Conservation (phyloP, 495 filamentous ascomycete species). For the Talaromyces ruber region DNA sequence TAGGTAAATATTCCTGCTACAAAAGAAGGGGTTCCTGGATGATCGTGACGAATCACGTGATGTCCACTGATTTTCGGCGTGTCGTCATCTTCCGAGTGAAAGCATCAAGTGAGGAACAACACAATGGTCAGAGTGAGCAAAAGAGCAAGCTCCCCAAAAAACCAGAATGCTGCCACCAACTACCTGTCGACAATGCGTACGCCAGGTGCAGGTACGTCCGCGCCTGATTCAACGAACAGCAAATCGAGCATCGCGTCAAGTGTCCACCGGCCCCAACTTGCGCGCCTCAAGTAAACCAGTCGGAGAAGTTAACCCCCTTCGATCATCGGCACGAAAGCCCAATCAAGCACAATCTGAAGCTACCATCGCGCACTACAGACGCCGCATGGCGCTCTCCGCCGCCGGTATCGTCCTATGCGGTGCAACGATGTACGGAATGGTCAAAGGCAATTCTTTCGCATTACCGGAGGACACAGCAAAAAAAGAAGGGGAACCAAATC, state of each 20-base stretch:
- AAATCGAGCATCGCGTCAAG: constrained; percentile 10
- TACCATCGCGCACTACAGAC: constrained; percentile 15
- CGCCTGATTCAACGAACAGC: background rate
- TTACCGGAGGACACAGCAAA: constrained; percentile 11
- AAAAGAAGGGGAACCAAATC: constrained; percentile 5
- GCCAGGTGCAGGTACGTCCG: background rate
- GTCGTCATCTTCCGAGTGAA: background rate
- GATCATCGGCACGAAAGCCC: constrained; percentile 6
- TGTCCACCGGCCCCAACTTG: constrained; percentile 21
- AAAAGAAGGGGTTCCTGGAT: too few species aligned
- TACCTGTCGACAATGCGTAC: constrained; percentile 24
- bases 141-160: background rate
- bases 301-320: constrained; percentile 8
- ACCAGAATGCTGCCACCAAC: background rate
- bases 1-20: background rate
- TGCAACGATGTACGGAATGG: constrained; percentile 28
- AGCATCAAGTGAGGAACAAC: background rate
- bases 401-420: constrained; percentile 27
- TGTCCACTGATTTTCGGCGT: background rate
- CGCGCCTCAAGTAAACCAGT: constrained; percentile 9
- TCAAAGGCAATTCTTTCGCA: constrained; percentile 32
- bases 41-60: background rate
- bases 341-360: constrained; percentile 13
- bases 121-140: background rate
- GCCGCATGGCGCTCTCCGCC: constrained; percentile 26